phyloP scores from a whole-genome alignment of 148 eudicot species.

The Chenopodium suecicum region DNA sequence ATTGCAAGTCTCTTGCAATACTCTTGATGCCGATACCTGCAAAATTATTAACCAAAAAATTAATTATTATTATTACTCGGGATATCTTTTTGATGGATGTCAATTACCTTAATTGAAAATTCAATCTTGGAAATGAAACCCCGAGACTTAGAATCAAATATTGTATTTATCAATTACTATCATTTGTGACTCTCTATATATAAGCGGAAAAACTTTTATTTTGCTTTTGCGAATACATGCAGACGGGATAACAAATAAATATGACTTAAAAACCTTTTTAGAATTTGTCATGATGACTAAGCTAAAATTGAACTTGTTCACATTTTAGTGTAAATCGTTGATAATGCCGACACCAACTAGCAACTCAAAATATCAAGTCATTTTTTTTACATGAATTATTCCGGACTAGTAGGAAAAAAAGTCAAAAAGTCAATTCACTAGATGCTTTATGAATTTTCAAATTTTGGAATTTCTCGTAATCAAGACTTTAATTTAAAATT shows the following conservation, averaged over 20 bases:
- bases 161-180: too few species aligned
- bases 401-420: neutral
- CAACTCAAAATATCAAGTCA: neutral
- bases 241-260: neutral
- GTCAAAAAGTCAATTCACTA: neutral
- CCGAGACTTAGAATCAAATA: too few species aligned
- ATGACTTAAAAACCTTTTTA: neutral
- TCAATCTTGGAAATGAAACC: too few species aligned
- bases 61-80: too few species aligned
- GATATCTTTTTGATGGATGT: too few species aligned
- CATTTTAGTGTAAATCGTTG: conserved; percentile 3
- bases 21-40: conserved; percentile 50
- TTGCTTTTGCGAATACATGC: neutral
- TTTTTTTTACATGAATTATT: neutral
- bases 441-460: neutral
- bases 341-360: neutral
- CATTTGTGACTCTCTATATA: too few species aligned
- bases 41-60: neutral
- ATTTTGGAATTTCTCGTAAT: neutral
- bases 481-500: neutral
- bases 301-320: conserved; percentile 1
- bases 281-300: neutral
- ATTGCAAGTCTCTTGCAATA: conserved; percentile 40
- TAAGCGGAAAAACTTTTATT: too few species aligned
- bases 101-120: too few species aligned